phyloP scores from a whole-genome alignment of 345 rosid genomes.

The Populus alba region DNA sequence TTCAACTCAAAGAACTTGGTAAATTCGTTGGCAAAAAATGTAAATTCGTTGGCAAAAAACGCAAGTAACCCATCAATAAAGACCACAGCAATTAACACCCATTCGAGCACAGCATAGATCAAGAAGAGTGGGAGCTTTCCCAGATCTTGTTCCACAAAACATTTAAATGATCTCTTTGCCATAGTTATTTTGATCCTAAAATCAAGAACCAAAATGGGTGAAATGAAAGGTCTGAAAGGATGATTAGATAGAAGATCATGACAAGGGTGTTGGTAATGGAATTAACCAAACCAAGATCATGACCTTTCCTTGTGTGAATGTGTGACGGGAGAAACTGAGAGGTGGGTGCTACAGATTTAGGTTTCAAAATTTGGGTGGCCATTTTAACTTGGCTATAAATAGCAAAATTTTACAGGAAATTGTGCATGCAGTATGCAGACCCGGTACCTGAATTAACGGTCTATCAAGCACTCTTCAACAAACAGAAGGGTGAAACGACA shows the following conservation, averaged over 20 bases:
- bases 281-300: conserved; percentile 39
- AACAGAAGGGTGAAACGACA: neutral
- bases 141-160: conserved; percentile 63
- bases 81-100: conserved; percentile 60
- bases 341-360: conserved; percentile 18
- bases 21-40: conserved; percentile 51
- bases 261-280: conserved; percentile 28
- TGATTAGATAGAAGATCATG: conserved; percentile 49
- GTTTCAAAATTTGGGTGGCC: conserved; percentile 32
- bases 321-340: conserved; percentile 15
- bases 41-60: conserved; percentile 59
- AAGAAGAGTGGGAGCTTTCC: conserved; percentile 61
- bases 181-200: conserved; percentile 22
- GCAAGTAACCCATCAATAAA: conserved; percentile 69
- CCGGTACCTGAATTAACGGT: conserved; percentile 54
- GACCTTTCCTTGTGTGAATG: conserved; percentile 33
- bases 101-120: conserved; percentile 73
- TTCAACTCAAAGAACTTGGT: conserved; percentile 74
- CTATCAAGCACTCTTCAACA: conserved; percentile 26
- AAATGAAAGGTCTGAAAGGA: neutral
- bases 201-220: neutral
- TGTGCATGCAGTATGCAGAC: conserved; percentile 3
- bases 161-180: conserved; percentile 57
- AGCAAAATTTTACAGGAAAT: neutral
- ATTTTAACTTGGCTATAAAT: conserved; percentile 30